phyloP scores from a whole-genome alignment of 345 rosid genomes.

The Hibiscus syriacus region DNA sequence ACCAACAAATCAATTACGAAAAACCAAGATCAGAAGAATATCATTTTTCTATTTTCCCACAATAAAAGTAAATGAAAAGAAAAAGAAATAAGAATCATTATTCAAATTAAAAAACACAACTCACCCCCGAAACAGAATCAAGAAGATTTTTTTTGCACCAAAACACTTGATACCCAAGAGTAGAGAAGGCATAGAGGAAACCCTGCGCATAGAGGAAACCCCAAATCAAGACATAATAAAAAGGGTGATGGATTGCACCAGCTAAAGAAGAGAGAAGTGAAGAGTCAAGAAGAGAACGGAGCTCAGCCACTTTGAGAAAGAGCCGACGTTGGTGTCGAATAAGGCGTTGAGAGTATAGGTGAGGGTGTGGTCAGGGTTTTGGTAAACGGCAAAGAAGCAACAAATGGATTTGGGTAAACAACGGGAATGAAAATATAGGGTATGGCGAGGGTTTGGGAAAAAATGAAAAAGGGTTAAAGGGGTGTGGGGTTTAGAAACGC shows the following conservation, averaged over 20 bases:
- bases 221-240: slow-evolving; percentile 42
- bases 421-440: too few species aligned
- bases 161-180: slow-evolving; percentile 37
- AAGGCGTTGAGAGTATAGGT: slow-evolving; percentile 59
- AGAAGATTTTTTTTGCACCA: slow-evolving; percentile 36
- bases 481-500: too few species aligned
- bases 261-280: slow-evolving; percentile 32
- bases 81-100: neutral
- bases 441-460: too few species aligned
- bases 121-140: slow-evolving; percentile 54
- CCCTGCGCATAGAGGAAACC: too few species aligned
- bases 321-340: slow-evolving; percentile 69
- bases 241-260: slow-evolving; percentile 48
- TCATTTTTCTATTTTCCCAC: neutral
- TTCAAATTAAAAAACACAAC: slow-evolving; percentile 7
- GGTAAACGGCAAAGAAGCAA: too few species aligned
- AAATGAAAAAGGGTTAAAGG: too few species aligned
- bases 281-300: slow-evolving; percentile 22
- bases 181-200: slow-evolving; percentile 44
- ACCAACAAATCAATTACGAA: neutral
- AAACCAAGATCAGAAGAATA: neutral
- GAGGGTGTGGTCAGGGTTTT: slow-evolving; percentile 53
- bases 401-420: too few species aligned
- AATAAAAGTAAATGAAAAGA: neutral
- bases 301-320: slow-evolving; percentile 64